A percentile compares a stretch with the other conserved stretches of the same genome.
phyloP scores from a whole-genome alignment of 352 stramenopile genomes.

The Pythium diclinum region DNA sequence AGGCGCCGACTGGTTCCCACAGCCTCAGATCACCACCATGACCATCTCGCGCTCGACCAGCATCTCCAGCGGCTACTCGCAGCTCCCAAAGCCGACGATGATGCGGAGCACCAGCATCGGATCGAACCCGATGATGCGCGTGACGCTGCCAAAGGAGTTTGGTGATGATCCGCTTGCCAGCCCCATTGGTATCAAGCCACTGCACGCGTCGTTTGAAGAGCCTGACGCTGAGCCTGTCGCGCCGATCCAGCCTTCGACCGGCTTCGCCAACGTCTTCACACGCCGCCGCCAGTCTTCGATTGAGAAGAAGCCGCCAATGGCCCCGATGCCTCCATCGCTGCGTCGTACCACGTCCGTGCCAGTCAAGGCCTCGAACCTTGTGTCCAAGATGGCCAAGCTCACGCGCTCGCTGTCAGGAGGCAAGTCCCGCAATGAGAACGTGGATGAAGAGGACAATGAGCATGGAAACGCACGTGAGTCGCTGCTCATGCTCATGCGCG shows the following conservation, averaged over 20 bases:
- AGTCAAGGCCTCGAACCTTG: constrained; percentile 44
- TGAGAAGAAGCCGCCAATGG: constrained; percentile 31
- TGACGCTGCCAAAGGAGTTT: constrained; percentile 26
- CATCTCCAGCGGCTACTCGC: not conserved
- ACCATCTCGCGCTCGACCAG: constrained; percentile 19
- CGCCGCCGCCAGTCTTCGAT: constrained; percentile 27
- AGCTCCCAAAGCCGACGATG: constrained; percentile 5
- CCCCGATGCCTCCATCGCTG: constrained; percentile 18
- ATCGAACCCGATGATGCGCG: constrained; percentile 28
- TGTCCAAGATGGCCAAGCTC: constrained; percentile 65
- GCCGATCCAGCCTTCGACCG: not conserved
- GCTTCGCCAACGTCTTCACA: constrained; percentile 26
- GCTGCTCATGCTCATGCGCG: constrained; percentile 63
- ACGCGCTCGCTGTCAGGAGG: constrained; percentile 37
- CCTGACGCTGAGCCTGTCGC: not conserved
- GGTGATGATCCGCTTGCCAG: constrained; percentile 29
- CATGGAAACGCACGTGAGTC: constrained; percentile 53
- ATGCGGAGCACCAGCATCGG: constrained; percentile 18
- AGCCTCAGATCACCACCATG: constrained; percentile 24
- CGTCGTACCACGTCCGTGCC: constrained; percentile 27
- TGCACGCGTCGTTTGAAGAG: constrained; percentile 13
- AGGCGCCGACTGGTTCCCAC: constrained; percentile 8
- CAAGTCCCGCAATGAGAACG: constrained; percentile 10
- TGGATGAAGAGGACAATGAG: constrained; percentile 29
- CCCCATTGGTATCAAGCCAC: constrained; percentile 11